Evolutionary conservation across 192 early-diverging fungal species (phyloP), one percentile per base, ranked within the genome.

Genomic region (Borealophlyctis nickersoniae): DNA sequence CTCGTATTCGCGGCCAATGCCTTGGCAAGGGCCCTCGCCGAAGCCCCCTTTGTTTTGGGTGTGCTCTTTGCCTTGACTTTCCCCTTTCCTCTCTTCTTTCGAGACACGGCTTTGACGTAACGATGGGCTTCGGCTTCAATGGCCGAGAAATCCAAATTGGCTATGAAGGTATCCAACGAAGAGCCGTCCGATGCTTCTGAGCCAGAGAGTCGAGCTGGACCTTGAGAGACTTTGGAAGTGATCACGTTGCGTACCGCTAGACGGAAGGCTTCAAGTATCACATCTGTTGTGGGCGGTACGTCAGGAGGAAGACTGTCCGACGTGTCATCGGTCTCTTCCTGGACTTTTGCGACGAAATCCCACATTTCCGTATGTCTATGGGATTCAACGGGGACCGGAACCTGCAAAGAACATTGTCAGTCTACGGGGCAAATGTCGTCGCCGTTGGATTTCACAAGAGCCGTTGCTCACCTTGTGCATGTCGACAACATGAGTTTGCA

Each of bases 401-500:
- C 31, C 60, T 62, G 39, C 39, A 19, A 13, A 45, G 19, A 45
- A 13, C 19, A 45, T n/a, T n/a, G n/a, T n/a, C n/a, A n/a, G n/a
- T n/a, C n/a, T 13, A 19, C 39, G 7, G 39, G 39, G 39, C 39
- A 45, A 45, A 45, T 45, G 39, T 19, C 19, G 39, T 13, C 9
- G 39, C 19, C 19, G 39, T 45, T 45, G n/a, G n/a, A n/a, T 45
- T 45, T 45, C 9, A 45, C 9, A 45, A 45, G 39, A 45, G 19
- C 39, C 7, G 39, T 45, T 7, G 39, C 65, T 56, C 22, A 66
- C 65, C 39, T 36, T n/a, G 35, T 66, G 65, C 0, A 50, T 7
- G 16, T 30, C 49, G 27, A 59, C 56, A 7, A 60, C 39, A 66
- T 66, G 65, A 4, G 29, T 54, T 49, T 66, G 65, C 56, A 66